Percentiles rank a stretch among this genome's conserved stretches.
Evolutionary conservation across 805 yeast species (phyloP).

Genomic region (Candida xyloterini): DNA sequence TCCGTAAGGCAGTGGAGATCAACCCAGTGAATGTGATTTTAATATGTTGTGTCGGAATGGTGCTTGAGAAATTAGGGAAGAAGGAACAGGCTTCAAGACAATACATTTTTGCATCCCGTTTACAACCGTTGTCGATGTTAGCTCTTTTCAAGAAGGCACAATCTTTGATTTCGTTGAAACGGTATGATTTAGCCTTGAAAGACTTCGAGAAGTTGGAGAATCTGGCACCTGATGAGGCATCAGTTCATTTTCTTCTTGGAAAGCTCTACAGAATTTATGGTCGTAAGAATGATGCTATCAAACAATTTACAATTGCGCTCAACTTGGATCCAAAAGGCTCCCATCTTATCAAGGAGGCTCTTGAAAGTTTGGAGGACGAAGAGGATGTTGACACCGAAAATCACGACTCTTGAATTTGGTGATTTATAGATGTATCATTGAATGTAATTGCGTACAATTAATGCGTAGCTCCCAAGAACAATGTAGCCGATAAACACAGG

Average conservation of each 20-base stretch:
- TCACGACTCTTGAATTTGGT: constrained; percentile 10
- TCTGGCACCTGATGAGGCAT: constrained; percentile 91
- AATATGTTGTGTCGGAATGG: constrained; percentile 92
- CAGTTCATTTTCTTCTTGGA: constrained; percentile 87
- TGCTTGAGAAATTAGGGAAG: constrained; percentile 71
- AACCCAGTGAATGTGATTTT: constrained; percentile 89
- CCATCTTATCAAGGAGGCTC: constrained; percentile 78
- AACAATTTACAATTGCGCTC: constrained; percentile 83
- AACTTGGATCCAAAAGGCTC: constrained; percentile 91
- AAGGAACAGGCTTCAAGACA: constrained; percentile 72
- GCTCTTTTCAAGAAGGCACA: constrained; percentile 90
- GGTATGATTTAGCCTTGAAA: constrained; percentile 66
- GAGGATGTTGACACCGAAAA: constrained; percentile 16
- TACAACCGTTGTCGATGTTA: constrained; percentile 83
- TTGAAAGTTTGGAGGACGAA: constrained; percentile 47
- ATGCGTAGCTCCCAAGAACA: constrained; percentile 34
- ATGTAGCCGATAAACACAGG: constrained; percentile 48
- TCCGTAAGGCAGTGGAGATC: constrained; percentile 80
- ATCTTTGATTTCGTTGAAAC: constrained; percentile 64
- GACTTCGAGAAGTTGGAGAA: constrained; percentile 71
- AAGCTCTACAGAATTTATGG: constrained; percentile 76
- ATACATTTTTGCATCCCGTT: constrained; percentile 75
- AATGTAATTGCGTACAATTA: constrained; percentile 13
- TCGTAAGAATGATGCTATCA: constrained; percentile 73
- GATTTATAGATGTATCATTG: constrained; percentile 8